Conservation (phyloP, 768 basidiomycete species). For the Candolleomyces efflorescens region DNA sequence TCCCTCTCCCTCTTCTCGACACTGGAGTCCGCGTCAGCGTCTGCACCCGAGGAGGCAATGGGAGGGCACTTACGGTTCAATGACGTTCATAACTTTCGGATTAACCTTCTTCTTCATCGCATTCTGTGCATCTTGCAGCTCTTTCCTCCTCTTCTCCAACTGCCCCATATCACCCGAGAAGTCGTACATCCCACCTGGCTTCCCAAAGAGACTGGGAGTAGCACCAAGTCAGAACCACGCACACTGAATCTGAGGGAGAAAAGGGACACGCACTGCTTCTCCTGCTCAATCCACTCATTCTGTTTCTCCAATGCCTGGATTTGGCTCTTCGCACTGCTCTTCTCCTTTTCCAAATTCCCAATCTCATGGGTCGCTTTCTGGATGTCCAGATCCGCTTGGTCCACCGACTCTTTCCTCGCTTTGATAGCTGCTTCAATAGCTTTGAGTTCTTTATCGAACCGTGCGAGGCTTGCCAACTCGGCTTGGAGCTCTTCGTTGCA, state of each 20-base stretch:
- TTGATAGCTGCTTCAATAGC: conserved; percentile 81
- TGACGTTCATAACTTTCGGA: conserved; percentile 92
- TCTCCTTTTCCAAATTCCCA: conserved; percentile 71
- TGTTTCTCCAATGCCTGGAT: conserved; percentile 73
- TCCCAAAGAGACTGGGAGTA: conserved; percentile 71
- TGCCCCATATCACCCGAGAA: conserved; percentile 65
- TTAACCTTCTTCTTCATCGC: conserved; percentile 96
- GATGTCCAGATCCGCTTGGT: conserved; percentile 61
- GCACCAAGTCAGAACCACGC: not conserved
- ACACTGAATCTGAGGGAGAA: not conserved
- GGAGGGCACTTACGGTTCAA: conserved; percentile 67
- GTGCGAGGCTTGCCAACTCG: conserved; percentile 82
- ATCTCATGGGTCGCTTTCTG: conserved; percentile 62
- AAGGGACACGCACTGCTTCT: conserved; percentile 64
- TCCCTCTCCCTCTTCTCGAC: conserved; percentile 90
- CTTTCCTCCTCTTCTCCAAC: conserved; percentile 60
- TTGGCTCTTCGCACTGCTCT: conserved; percentile 42
- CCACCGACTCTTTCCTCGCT: conserved; percentile 67
- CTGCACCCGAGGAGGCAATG: not conserved
- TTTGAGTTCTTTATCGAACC: conserved; percentile 86
- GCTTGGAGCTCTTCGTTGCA: conserved; percentile 73
- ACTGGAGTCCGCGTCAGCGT: conserved; percentile 32
- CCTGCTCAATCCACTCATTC: conserved; percentile 85
- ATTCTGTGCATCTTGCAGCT: conserved; percentile 74
- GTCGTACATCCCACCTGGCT: conserved; percentile 76